Conservation (phyloP, 2,329 filamentous ascomycete species). For the Geoglossum cookeanum region DNA sequence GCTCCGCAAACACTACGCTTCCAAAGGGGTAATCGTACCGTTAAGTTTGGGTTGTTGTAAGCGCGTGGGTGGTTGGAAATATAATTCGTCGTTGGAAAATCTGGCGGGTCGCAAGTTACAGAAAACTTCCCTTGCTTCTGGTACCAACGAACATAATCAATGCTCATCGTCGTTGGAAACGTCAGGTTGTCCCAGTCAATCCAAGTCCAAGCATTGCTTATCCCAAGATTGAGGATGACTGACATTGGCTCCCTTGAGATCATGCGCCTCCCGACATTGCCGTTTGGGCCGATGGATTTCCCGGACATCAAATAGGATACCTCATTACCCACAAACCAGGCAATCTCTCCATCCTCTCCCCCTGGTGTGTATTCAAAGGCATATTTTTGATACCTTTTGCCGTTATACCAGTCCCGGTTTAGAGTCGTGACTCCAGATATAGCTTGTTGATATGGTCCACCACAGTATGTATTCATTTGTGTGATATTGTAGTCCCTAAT, state of each 20-base stretch:
- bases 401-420: conserved; percentile 36
- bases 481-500: conserved; percentile 30
- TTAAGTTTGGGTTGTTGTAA: conserved; percentile 31
- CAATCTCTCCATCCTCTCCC: conserved; percentile 25
- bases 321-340: conserved; percentile 33
- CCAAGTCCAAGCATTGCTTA: conserved; percentile 30
- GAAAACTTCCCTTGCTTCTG: conserved; percentile 28
- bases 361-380: conserved; percentile 36
- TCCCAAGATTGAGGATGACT: conserved; percentile 32
- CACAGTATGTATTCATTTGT: conserved; percentile 31
- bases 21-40: conserved; percentile 16
- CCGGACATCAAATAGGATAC: conserved; percentile 33
- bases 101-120: conserved; percentile 35
- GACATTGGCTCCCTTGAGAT: conserved; percentile 35
- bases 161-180: conserved; percentile 32
- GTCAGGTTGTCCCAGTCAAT: conserved; percentile 26
- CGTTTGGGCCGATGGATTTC: conserved; percentile 32
- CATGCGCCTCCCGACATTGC: conserved; percentile 29
- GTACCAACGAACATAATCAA: conserved; percentile 37
- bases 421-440: conserved; percentile 34
- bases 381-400: conserved; percentile 33
- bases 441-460: conserved; percentile 36
- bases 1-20: too few species aligned
- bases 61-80: conserved; percentile 28
- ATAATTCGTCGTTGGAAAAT: conserved; percentile 32